Evolutionary conservation across 1,284 basidiomycete species (phyloP), one percentile per base, ranked within the genome.

Genomic region (Caloboletus firmus): DNA sequence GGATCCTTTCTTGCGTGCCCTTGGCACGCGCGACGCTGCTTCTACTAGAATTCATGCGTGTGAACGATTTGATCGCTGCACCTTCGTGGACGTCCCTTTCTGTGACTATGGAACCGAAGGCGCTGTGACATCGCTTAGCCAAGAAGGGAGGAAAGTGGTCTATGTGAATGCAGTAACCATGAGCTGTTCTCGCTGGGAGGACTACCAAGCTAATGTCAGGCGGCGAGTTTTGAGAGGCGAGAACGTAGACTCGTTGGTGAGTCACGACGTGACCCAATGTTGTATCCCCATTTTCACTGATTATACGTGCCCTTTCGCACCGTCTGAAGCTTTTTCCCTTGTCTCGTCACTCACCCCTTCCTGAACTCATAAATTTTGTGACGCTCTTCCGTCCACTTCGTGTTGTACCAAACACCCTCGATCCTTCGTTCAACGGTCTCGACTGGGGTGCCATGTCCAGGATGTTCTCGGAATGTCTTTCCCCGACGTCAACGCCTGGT

Each of bases 31-130:
- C 5, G 84, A 93, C 31, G 68, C 77, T 7, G 63, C 69, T 1
- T 69, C 72, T 1, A 89, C 90, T 0, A 83, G 93, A 0, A 96
- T 97, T 64, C 95, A 98, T 65, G 93, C 94, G 0, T 98, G 95
- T 63, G 94, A 97, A 64, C 81, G 91, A 0, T 86, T 85, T 51
- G 77, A 85, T 64, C 82, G 88, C 15, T 97, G 95, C 65, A 70
- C 79, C 4, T 76, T 81, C 52, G 82, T 90, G 28, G 77, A 77
- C 18, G 77, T 82, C 1, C 68, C 65, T 49, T 41, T 49, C 9
- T 65, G 62, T 26, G 58, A 65, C n/a, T 62, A 56, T 37, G 55
- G 41, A 41, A 8, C 26, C 6, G 52, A 49, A 26, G 52, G 52
- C 2, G 39, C 41, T 4, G 32, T 46, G 4, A 57, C 57, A 2